Evolutionary conservation across 129 eudicot species (phyloP), one percentile per base, ranked within the genome.

Genomic region (Erigeron canadensis): DNA sequence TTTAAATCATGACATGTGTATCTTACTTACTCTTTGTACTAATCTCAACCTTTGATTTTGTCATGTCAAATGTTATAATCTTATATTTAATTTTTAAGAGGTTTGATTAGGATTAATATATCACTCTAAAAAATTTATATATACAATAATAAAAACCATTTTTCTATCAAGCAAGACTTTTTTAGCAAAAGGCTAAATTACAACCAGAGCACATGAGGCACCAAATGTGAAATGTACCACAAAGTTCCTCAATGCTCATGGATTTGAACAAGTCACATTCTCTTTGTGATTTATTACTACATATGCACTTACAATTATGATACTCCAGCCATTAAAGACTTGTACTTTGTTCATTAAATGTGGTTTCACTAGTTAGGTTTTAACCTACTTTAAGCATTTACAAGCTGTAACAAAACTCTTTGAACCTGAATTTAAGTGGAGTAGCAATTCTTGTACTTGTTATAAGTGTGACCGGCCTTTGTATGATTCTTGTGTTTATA

Each of bases 241-340:
- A 54, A 71, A 71, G 61, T 53, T 67, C 51, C 65, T 66, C 28
- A 56, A 34, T 57, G 16, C 81, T 63, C 81, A 71, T 78, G 81
- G 77, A 71, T 55, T 53, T 70, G 77, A 72, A 77, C 81, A 77
- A 71, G 53, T 43, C 41, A 53, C 59, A 70, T 77, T 77, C 81
- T 62, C 77, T 41, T 77, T 69, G 76, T 53, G 34, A 28, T 28
- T 28, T 71, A 77, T 77, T 77, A 77, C 72, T 69, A 42, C 71
- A 10, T n/a, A n/a, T 28, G 34, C 34, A 28, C 46, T 62, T 51
- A 28, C 28, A 77, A 10, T 59, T 37, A 59, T 59, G 15, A 60
- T 61, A 41, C 76, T 61, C 34, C 44, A 42, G 61, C 56, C 76
- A 77, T 39, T 69, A 21, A 61, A 40, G 64, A 62, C 5, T 61